phyloP scores from a whole-genome alignment of 106 monocot species.

The Dendrobium chrysotoxum region DNA sequence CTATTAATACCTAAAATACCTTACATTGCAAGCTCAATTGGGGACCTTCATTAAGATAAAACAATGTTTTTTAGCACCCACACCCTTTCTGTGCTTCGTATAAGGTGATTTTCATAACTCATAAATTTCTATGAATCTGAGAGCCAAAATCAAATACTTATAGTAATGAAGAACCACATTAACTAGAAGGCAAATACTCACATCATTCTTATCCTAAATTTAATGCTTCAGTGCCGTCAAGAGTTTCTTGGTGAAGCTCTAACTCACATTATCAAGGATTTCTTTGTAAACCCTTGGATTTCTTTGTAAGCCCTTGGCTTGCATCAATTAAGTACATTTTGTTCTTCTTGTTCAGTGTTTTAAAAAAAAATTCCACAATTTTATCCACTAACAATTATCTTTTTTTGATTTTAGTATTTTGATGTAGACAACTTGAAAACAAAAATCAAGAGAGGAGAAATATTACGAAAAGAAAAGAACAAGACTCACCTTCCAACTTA shows the following conservation, averaged over 20 bases:
- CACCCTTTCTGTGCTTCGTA: neutral
- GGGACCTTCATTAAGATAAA: neutral
- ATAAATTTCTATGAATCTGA: neutral
- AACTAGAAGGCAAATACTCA: too few species aligned
- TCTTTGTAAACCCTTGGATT: too few species aligned
- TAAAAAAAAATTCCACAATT: neutral
- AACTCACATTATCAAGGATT: neutral
- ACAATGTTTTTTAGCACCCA: neutral
- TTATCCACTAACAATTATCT: neutral
- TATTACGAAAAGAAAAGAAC: too few species aligned
- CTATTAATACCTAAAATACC: neutral
- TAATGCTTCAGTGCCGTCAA: neutral
- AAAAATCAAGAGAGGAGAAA: too few species aligned
- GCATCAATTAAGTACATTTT: neutral
- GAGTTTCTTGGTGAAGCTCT: neutral
- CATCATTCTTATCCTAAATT: neutral
- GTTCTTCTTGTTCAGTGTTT: neutral
- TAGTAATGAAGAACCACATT: neutral
- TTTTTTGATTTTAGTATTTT: neutral
- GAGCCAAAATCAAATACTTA: neutral
- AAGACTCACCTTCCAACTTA: too few species aligned
- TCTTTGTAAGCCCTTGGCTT: too few species aligned
- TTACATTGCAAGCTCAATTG: neutral
- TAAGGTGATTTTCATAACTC: neutral
- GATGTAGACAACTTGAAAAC: too few species aligned